Conservation (phyloP, 2,329 filamentous ascomycete genomes). For the Xylaria hypoxylon region DNA sequence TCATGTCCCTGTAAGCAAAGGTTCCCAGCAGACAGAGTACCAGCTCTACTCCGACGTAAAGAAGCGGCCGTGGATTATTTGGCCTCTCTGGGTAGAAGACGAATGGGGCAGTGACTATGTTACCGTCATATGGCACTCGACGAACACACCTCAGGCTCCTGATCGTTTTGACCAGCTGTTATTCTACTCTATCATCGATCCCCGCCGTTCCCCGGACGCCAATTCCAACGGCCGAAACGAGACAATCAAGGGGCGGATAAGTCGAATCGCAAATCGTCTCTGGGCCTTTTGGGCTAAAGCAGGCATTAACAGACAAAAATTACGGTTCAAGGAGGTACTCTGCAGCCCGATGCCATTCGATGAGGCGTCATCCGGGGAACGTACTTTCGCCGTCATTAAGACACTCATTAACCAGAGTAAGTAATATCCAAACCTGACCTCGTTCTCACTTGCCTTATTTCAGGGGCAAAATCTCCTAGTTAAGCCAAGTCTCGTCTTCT, state of each 20-base stretch:
- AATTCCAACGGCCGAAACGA: constrained; percentile 25
- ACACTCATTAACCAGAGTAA: constrained; percentile 34
- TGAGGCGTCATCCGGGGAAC: constrained; percentile 47
- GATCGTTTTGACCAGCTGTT: constrained; percentile 30
- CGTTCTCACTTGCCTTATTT: neutral
- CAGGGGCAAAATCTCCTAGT: neutral
- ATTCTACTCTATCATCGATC: constrained; percentile 42
- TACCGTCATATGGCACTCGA: constrained; percentile 40
- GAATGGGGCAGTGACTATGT: constrained; percentile 44
- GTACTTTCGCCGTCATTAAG: constrained; percentile 45
- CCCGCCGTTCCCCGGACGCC: constrained; percentile 36
- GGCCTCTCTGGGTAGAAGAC: constrained; percentile 49
- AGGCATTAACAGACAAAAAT: constrained; percentile 18
- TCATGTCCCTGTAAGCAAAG: neutral
- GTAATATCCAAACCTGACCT: neutral
- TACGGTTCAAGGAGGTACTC: neutral
- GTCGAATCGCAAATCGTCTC: constrained; percentile 31
- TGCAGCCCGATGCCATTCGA: constrained; percentile 42
- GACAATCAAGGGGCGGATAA: constrained; percentile 25
- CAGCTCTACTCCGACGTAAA: constrained; percentile 37
- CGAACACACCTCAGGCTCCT: neutral
- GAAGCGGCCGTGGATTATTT: constrained; percentile 42
- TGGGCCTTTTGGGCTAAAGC: constrained; percentile 27
- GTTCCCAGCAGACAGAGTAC: constrained; percentile 17
- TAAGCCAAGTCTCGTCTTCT: neutral